These are phyloP conservation scores for Rubus parviflorus DNA, from an alignment of 306 rosid genomes.

Conservation along the genomic window DNA sequence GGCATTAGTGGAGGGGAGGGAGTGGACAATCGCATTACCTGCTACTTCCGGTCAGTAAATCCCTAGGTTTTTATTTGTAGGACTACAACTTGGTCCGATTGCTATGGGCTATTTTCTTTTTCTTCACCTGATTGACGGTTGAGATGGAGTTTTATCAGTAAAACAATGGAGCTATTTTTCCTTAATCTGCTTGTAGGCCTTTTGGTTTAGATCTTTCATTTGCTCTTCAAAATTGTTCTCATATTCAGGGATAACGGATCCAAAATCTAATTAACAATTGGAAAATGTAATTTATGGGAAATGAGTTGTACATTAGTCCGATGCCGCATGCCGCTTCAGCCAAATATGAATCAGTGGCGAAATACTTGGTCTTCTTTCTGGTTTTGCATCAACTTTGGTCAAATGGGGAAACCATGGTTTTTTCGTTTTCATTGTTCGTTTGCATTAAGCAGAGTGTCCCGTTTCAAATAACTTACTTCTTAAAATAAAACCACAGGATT, in stretches of 20 bases:
- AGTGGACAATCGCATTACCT: not conserved
- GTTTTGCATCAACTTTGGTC: too few relatives aligned
- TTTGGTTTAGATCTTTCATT: not conserved
- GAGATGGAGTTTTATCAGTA: not conserved
- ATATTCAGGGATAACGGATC: not conserved
- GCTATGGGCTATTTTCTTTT: slow-evolving; percentile 3
- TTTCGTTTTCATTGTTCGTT: too few relatives aligned
- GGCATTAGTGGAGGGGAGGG: slow-evolving; percentile 12
- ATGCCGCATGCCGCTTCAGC: too few relatives aligned
- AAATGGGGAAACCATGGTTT: too few relatives aligned
- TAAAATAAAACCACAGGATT: too few relatives aligned
- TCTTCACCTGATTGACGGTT: slow-evolving; percentile 1
- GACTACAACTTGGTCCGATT: slow-evolving; percentile 11
- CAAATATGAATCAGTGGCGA: too few relatives aligned
- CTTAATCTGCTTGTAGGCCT: not conserved
- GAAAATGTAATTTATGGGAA: not conserved
- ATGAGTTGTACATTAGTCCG: too few relatives aligned
- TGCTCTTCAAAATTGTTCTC: not conserved
- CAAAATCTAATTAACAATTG: not conserved
- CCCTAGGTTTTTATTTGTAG: slow-evolving; percentile 14
- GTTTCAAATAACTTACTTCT: too few relatives aligned
- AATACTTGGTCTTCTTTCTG: too few relatives aligned
- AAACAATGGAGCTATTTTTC: not conserved
- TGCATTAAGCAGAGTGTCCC: too few relatives aligned
- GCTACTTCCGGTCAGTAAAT: slow-evolving; percentile 10